Conservation (phyloP, 2,329 filamentous ascomycete species). For the Plenodomus lindquistii region DNA sequence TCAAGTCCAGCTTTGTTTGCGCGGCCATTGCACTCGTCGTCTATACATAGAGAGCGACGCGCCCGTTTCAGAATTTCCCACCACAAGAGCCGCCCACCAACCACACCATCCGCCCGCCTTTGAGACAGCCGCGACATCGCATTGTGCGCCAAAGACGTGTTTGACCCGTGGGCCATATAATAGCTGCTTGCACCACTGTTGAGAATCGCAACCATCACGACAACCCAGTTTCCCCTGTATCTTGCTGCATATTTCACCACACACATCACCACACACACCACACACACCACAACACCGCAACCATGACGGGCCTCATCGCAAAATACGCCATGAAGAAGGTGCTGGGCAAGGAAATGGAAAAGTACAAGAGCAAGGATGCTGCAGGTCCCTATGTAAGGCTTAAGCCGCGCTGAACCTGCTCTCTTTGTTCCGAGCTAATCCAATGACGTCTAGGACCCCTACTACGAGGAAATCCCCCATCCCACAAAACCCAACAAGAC, state of each 20-base stretch:
- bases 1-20: slow-evolving; percentile 8
- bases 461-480: slow-evolving; percentile 80
- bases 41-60: slow-evolving; percentile 45
- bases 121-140: slow-evolving; percentile 31
- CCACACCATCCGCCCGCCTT: slow-evolving; percentile 25
- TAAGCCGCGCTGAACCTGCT: not conserved
- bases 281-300: slow-evolving; percentile 17
- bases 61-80: slow-evolving; percentile 44
- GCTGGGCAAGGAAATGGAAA: slow-evolving; percentile 51
- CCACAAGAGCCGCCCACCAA: slow-evolving; percentile 35
- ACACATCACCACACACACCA: slow-evolving; percentile 6
- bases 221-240: not conserved
- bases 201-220: slow-evolving; percentile 3
- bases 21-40: slow-evolving; percentile 25
- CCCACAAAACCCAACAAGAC: slow-evolving; percentile 72
- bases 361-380: slow-evolving; percentile 51
- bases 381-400: slow-evolving; percentile 48
- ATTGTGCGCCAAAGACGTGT: slow-evolving; percentile 4
- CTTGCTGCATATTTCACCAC: too few species aligned
- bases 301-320: slow-evolving; percentile 52
- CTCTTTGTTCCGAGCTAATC: slow-evolving; percentile 3
- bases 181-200: slow-evolving; percentile 7
- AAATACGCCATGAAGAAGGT: slow-evolving; percentile 57
- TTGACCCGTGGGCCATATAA: slow-evolving; percentile 25
- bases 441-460: slow-evolving; percentile 70